Evolutionary conservation across 768 basidiomycete genomes (phyloP).

Genomic region (Mrakia hoshinonis): DNA sequence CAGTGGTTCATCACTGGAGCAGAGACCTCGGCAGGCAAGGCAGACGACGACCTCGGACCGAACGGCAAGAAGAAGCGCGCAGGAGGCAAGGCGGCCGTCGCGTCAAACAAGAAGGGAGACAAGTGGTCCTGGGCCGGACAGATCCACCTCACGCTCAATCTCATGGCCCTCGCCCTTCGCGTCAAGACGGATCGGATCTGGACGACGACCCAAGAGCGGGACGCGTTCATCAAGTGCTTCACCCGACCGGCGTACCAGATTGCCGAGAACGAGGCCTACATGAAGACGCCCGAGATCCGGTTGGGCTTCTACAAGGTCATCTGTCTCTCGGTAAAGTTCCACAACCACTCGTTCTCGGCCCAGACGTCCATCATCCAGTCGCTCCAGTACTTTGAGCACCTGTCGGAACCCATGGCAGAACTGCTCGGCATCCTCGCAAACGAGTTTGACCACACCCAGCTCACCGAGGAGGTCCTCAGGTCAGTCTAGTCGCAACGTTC

Average conservation of each 20-base stretch:
- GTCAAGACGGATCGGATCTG: constrained; percentile 71
- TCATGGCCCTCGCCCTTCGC: constrained; percentile 65
- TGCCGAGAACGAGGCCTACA: constrained; percentile 73
- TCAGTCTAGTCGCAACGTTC: constrained; percentile 32
- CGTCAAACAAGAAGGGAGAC: constrained; percentile 36
- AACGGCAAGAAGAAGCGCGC: constrained; percentile 19
- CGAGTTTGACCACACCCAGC: constrained; percentile 78
- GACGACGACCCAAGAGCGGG: constrained; percentile 76
- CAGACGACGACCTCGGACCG: constrained; percentile 32
- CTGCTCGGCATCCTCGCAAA: constrained; percentile 66
- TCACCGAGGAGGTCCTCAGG: constrained; percentile 80
- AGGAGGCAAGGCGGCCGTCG: constrained; percentile 40
- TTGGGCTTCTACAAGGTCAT: constrained; percentile 76
- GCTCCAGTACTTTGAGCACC: constrained; percentile 87
- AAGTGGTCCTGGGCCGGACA: constrained; percentile 71
- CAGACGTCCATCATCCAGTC: constrained; percentile 86
- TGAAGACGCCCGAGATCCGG: constrained; percentile 68
- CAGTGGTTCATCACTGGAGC: constrained; percentile 78
- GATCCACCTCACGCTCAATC: constrained; percentile 57
- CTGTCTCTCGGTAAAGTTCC: constrained; percentile 83
- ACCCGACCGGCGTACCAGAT: constrained; percentile 80
- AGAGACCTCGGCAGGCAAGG: constrained; percentile 61
- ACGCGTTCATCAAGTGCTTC: constrained; percentile 81
- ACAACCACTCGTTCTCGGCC: constrained; percentile 70
- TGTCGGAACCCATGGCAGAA: constrained; percentile 90